A percentile compares a stretch with the other conserved stretches of the same genome.
These are phyloP conservation scores for Shiraia sp. DNA, from an alignment of 2,329 filamentous ascomycete species.

Conservation along the genomic window DNA sequence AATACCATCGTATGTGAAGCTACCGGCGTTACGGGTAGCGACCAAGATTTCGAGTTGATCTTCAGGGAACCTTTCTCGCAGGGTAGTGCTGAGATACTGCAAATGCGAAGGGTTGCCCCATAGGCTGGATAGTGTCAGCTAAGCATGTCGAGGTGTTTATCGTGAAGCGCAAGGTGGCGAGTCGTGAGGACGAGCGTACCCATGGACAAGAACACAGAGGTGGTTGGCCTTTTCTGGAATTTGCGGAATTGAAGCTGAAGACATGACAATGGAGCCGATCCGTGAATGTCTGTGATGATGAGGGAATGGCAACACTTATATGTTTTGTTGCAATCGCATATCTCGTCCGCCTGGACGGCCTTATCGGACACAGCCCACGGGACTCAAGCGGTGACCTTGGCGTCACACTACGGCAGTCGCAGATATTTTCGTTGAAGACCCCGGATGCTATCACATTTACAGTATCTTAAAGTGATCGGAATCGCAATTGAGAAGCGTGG, in stretches of 20 bases:
- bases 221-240: constrained; percentile 57
- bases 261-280: constrained; percentile 20
- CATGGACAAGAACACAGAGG: constrained; percentile 77
- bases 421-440: not conserved
- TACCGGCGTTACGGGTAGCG: constrained; percentile 73
- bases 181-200: constrained; percentile 52
- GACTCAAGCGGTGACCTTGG: constrained; percentile 2
- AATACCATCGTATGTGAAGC: constrained; percentile 69
- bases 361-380: constrained; percentile 16
- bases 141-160: constrained; percentile 1
- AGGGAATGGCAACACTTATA: constrained; percentile 18
- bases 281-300: not conserved
- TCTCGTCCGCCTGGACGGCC: constrained; percentile 21
- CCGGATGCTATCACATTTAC: too few relatives aligned
- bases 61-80: constrained; percentile 64
- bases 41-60: constrained; percentile 72
- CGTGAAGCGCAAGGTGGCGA: constrained; percentile 1
- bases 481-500: not conserved
- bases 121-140: constrained; percentile 54
- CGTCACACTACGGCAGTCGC: not conserved
- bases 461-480: not conserved
- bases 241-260: constrained; percentile 10
- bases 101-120: constrained; percentile 82
- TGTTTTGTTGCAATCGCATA: constrained; percentile 15
- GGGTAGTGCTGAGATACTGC: constrained; percentile 65